These are phyloP conservation scores for Chrysanthemum seticuspe DNA, from an alignment of 129 eudicot genomes.

Conservation along the genomic window DNA sequence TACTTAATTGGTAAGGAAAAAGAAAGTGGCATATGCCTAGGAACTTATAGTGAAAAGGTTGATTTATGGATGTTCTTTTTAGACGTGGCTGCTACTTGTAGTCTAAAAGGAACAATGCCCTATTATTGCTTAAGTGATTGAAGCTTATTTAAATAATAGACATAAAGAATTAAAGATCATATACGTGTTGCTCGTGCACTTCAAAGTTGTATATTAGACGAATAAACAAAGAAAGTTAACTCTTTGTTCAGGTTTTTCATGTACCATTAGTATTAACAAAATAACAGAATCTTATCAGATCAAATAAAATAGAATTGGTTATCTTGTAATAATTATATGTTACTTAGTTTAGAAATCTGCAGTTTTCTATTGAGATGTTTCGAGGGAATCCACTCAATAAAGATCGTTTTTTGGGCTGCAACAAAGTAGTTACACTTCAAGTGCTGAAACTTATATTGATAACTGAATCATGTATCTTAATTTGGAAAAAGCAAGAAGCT, in stretches of 20 bases:
- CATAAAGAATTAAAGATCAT: too few relatives aligned
- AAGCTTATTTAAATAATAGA: not conserved
- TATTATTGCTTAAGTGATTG: not conserved
- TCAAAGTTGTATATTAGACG: too few relatives aligned
- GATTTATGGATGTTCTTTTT: conserved; percentile 13
- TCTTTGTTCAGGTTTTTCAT: too few relatives aligned
- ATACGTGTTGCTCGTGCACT: too few relatives aligned
- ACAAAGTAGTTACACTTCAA: conserved; percentile 20
- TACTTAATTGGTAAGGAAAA: conserved; percentile 32
- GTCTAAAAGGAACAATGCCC: not conserved
- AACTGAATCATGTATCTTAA: conserved; percentile 1
- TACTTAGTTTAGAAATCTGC: conserved; percentile 8
- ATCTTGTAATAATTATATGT: not conserved
- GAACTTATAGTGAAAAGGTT: conserved; percentile 26
- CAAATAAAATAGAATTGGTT: not conserved
- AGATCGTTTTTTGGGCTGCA: conserved; percentile 21
- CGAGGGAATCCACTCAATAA: conserved; percentile 30
- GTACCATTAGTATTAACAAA: too few relatives aligned
- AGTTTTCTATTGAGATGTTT: conserved; percentile 18
- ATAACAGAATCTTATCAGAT: not conserved
- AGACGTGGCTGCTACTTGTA: not conserved
- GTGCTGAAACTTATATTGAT: not conserved
- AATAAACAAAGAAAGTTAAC: too few relatives aligned
- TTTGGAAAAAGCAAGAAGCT: conserved; percentile 22
- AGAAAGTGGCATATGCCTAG: conserved; percentile 10